Evolutionary conservation across 2,329 filamentous ascomycete species (phyloP).

Genomic region (Colletotrichum camelliae): DNA sequence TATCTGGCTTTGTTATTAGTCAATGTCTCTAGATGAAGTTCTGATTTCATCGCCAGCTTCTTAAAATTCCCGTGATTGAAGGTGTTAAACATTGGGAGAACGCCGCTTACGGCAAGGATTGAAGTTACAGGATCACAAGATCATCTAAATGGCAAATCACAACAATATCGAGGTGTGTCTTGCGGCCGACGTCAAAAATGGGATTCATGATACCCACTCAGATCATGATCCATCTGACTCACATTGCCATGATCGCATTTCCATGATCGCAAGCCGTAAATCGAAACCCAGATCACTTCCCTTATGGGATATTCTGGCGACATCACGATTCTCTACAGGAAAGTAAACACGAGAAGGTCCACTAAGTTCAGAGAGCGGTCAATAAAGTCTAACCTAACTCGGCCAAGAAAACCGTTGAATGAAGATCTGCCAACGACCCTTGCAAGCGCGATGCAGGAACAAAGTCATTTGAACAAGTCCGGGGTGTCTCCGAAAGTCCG

Average conservation of each 20-base stretch:
- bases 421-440: background rate
- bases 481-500: background rate
- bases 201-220: background rate
- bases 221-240: background rate
- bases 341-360: background rate
- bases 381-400: background rate
- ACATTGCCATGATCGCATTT: background rate
- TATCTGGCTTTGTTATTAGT: background rate
- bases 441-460: background rate
- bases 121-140: too few relatives aligned
- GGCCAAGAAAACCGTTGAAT: background rate
- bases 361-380: background rate
- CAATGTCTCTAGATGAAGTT: background rate
- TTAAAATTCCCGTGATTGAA: too few relatives aligned
- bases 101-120: too few relatives aligned
- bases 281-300: background rate
- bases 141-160: background rate
- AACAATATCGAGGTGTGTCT: background rate
- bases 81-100: too few relatives aligned
- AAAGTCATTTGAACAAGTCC: background rate
- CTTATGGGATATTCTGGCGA: background rate
- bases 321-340: background rate
- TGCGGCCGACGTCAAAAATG: background rate
- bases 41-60: too few relatives aligned
- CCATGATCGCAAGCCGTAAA: background rate